Percentiles rank a stretch among this genome's conserved stretches.
Conservation (phyloP, 495 filamentous ascomycete genomes). For the Polyplosphaeria fusca region DNA sequence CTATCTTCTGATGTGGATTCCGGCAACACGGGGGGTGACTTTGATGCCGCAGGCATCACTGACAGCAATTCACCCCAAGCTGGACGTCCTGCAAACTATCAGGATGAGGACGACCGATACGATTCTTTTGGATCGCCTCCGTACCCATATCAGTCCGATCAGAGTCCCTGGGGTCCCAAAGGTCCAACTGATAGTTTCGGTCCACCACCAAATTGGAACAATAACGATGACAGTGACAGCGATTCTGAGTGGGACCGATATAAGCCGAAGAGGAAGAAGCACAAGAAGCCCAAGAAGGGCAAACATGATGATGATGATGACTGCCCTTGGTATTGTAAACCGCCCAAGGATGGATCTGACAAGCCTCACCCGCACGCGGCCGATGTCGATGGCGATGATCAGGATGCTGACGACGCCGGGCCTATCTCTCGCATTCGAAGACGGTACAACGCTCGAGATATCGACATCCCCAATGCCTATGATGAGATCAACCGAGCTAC, state of each 20-base stretch:
- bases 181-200: neutral
- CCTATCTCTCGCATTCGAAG: neutral
- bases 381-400: neutral
- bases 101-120: too few relatives aligned
- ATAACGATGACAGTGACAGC: neutral
- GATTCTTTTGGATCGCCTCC: too few relatives aligned
- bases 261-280: neutral
- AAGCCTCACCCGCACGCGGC: neutral
- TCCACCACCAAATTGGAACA: neutral
- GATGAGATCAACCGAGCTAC: neutral
- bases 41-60: too few relatives aligned
- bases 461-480: neutral
- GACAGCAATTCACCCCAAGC: too few relatives aligned
- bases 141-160: too few relatives aligned
- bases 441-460: neutral
- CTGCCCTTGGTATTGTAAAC: neutral
- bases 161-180: too few relatives aligned
- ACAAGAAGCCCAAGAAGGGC: neutral
- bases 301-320: neutral
- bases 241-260: neutral
- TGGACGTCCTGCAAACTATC: too few relatives aligned
- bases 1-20: too few relatives aligned
- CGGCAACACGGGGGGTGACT: too few relatives aligned
- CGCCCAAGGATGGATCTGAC: neutral
- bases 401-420: neutral